Evolutionary conservation across 208 protist species (phyloP).

Genomic region (Leishmania turanica): DNA sequence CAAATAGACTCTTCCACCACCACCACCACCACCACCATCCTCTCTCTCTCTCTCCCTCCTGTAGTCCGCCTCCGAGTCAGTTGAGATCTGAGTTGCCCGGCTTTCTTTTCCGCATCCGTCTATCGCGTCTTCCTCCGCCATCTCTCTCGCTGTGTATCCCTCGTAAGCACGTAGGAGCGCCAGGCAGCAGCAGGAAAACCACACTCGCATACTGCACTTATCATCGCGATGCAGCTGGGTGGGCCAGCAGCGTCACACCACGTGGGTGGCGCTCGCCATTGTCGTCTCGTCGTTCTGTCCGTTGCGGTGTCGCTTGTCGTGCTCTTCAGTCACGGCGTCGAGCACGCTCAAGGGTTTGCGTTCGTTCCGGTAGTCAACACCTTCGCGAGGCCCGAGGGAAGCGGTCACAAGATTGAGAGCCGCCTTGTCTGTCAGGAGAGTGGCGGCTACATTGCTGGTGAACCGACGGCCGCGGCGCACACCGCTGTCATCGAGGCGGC

Average conservation of each 20-base stretch:
- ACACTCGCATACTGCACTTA: background rate
- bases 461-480: slow-evolving; percentile 30
- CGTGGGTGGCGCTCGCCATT: background rate
- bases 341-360: slow-evolving; percentile 16
- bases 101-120: background rate
- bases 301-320: slow-evolving; percentile 10
- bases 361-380: slow-evolving; percentile 31
- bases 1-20: background rate
- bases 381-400: slow-evolving; percentile 21
- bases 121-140: background rate
- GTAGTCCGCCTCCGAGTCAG: background rate
- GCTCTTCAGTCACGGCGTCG: slow-evolving; percentile 8
- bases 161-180: background rate
- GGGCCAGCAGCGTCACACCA: background rate
- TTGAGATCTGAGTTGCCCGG: background rate
- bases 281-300: background rate
- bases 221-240: background rate
- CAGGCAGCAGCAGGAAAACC: background rate
- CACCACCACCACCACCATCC: background rate
- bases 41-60: background rate
- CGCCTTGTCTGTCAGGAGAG: slow-evolving; percentile 23
- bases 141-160: background rate
- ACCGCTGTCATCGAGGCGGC: slow-evolving; percentile 17
- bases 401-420: slow-evolving; percentile 12
- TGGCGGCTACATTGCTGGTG: slow-evolving; percentile 35